phyloP scores from a whole-genome alignment of 73 alveolate species.

The Uronychia setigera region DNA sequence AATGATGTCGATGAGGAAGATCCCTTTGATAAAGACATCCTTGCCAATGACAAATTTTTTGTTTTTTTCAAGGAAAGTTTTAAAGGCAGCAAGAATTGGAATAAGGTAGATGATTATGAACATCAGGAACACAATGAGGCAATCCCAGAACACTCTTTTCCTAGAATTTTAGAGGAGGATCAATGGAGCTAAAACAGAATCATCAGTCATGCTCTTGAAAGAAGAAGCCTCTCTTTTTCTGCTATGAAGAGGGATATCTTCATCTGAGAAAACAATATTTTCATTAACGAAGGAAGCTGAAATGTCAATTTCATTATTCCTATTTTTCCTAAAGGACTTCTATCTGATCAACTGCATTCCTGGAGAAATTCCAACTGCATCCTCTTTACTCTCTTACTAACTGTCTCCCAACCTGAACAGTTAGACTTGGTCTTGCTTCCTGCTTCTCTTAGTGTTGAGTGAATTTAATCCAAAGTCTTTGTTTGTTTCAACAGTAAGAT shows the following conservation, averaged over 20 bases:
- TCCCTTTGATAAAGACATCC: not conserved
- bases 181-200: not conserved
- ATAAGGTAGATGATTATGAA: not conserved
- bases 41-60: not conserved
- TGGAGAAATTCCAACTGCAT: no score
- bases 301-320: not conserved
- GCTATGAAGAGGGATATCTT: not conserved
- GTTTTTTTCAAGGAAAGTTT: not conserved
- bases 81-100: not conserved
- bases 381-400: no score
- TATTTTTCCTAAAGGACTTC: not conserved
- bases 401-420: no score
- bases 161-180: not conserved
- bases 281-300: not conserved
- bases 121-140: not conserved
- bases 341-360: no score
- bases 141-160: not conserved
- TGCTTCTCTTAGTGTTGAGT: no score
- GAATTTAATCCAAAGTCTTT: no score
- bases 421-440: no score
- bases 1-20: constrained; percentile 49
- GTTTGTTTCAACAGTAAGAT: no score
- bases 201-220: not conserved
- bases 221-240: not conserved
- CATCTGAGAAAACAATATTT: not conserved